A percentile compares a stretch with the other conserved stretches of the same genome.
Evolutionary conservation across 2,329 filamentous ascomycete species (phyloP).

Genomic region (Cladophialophora exuberans): DNA sequence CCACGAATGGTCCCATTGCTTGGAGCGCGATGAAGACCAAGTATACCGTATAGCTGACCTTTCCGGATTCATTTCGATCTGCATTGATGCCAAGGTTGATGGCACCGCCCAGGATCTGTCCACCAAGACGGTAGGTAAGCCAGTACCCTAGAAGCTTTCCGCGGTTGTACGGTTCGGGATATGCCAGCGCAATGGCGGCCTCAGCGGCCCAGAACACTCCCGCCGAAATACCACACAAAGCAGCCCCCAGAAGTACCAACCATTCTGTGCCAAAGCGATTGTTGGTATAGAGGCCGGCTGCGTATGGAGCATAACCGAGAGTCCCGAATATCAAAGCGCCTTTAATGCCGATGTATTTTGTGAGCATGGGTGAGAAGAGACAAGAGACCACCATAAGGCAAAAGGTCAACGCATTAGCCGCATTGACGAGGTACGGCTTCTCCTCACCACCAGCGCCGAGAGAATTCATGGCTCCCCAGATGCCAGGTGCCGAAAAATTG

Average conservation of each 20-base stretch:
- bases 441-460: slow-evolving; percentile 70
- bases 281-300: slow-evolving; percentile 72
- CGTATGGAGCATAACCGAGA: slow-evolving; percentile 71
- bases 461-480: slow-evolving; percentile 57
- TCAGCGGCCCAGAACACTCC: slow-evolving; percentile 78
- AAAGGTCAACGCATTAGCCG: slow-evolving; percentile 72
- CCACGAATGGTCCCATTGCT: slow-evolving; percentile 66
- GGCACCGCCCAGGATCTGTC: slow-evolving; percentile 72
- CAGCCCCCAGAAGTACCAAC: slow-evolving; percentile 70
- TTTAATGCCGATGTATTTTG: slow-evolving; percentile 71
- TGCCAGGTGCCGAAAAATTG: slow-evolving; percentile 52
- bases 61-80: slow-evolving; percentile 59
- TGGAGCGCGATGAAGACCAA: slow-evolving; percentile 73
- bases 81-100: slow-evolving; percentile 71
- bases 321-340: slow-evolving; percentile 72
- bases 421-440: slow-evolving; percentile 68
- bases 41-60: slow-evolving; percentile 71
- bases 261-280: slow-evolving; percentile 71
- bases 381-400: slow-evolving; percentile 74
- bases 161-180: slow-evolving; percentile 70
- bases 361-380: slow-evolving; percentile 65
- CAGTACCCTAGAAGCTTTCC: slow-evolving; percentile 70
- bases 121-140: slow-evolving; percentile 64
- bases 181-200: slow-evolving; percentile 71
- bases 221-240: slow-evolving; percentile 69